Evolutionary conservation across 495 filamentous ascomycete genomes (phyloP).

Genomic region (Peziza echinospora): DNA sequence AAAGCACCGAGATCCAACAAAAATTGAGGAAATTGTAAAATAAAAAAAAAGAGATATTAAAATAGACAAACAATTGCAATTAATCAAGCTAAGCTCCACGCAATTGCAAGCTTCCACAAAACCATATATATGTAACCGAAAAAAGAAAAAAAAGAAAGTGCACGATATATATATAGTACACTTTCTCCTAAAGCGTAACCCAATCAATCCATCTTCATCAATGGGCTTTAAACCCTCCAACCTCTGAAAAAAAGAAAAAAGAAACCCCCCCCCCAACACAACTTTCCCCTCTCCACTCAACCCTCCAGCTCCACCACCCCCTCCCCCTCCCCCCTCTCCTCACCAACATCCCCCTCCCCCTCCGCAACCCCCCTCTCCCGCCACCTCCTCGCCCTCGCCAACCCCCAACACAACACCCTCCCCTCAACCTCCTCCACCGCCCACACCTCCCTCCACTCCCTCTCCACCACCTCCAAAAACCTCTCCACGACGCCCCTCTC

Average conservation of each 20-base stretch:
- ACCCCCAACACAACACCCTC: not conserved
- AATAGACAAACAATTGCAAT: too few species aligned
- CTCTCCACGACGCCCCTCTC: not conserved
- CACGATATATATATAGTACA: too few species aligned
- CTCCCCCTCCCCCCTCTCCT: not conserved
- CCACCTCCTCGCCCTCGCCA: not conserved
- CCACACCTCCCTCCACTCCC: not conserved
- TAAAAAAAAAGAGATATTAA: too few species aligned
- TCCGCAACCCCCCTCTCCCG: not conserved
- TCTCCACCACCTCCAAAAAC: not conserved
- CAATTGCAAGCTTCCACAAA: too few species aligned
- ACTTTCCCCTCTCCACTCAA: not conserved
- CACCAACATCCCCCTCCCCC: not conserved
- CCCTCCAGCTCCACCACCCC: not conserved
- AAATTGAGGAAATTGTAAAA: too few species aligned
- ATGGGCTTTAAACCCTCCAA: too few species aligned
- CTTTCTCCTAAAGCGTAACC: too few species aligned
- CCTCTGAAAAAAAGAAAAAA: not conserved
- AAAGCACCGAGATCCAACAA: too few species aligned
- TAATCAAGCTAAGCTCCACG: too few species aligned
- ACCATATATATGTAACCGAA: not conserved
- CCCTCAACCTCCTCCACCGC: not conserved
- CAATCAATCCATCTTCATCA: too few species aligned
- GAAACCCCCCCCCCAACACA: not conserved
- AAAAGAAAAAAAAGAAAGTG: not conserved